Conservation (phyloP, 2,329 filamentous ascomycete genomes). For the Claviceps pusilla region DNA sequence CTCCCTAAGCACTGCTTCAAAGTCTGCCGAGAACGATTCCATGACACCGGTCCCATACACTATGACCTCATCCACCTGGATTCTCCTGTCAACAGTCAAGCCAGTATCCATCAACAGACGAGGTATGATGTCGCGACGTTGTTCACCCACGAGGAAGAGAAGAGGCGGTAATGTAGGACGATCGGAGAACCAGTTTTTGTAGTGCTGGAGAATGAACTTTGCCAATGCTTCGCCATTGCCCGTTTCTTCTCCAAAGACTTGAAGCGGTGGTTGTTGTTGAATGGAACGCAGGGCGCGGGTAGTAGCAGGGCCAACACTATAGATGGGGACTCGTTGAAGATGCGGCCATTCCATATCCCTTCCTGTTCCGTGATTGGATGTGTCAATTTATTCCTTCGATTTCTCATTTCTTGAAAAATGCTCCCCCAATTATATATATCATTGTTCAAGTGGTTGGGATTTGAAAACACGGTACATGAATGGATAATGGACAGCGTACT, state of each 20-base stretch:
- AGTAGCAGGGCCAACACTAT: slow-evolving; percentile 70
- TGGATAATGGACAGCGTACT: background rate
- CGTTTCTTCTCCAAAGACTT: slow-evolving; percentile 64
- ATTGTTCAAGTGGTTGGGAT: background rate
- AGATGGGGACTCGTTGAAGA: slow-evolving; percentile 45
- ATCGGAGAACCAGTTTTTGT: slow-evolving; percentile 37
- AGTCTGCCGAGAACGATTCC: slow-evolving; percentile 58
- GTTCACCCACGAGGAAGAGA: slow-evolving; percentile 81
- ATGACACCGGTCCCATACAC: slow-evolving; percentile 80
- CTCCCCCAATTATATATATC: background rate
- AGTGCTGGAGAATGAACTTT: slow-evolving; percentile 63
- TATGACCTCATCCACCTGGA: slow-evolving; percentile 61
- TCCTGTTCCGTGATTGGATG: background rate
- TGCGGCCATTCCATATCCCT: slow-evolving; percentile 23
- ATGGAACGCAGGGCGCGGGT: slow-evolving; percentile 54
- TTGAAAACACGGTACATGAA: background rate
- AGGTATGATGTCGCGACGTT: slow-evolving; percentile 79
- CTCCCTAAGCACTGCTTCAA: slow-evolving; percentile 34
- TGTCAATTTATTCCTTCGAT: background rate
- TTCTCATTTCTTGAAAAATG: background rate
- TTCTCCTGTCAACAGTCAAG: slow-evolving; percentile 34
- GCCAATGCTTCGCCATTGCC: slow-evolving; percentile 76
- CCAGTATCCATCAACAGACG: slow-evolving; percentile 51
- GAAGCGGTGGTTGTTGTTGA: slow-evolving; percentile 31
- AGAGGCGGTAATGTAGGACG: slow-evolving; percentile 42